phyloP scores from a whole-genome alignment of 2,329 filamentous ascomycete species.

The Ceratocystis huliohia region DNA sequence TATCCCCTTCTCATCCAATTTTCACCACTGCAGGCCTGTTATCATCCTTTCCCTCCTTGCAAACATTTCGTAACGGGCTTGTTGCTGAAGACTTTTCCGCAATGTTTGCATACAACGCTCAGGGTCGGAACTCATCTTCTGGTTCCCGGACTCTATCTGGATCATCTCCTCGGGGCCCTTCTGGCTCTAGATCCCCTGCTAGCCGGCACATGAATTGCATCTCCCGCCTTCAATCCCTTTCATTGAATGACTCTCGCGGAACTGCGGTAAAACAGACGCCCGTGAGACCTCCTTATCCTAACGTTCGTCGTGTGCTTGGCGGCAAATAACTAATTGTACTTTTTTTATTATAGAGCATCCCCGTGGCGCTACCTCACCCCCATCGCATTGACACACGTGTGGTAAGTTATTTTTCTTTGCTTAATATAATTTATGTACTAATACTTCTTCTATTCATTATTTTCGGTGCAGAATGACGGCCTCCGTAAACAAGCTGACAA shows the following conservation, averaged over 20 bases:
- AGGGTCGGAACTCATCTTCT: slow-evolving; percentile 7
- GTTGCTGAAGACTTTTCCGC: slow-evolving; percentile 4
- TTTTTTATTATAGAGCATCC: not conserved
- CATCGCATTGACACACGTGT: slow-evolving; percentile 4
- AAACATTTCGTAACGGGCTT: slow-evolving; percentile 3
- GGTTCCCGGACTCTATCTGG: slow-evolving; percentile 1
- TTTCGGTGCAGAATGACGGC: not conserved
- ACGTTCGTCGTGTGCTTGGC: not conserved
- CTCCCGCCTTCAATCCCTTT: slow-evolving; percentile 7
- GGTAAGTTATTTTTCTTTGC: not conserved
- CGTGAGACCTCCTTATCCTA: slow-evolving; percentile 3
- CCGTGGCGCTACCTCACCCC: slow-evolving; percentile 5
- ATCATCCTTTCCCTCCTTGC: slow-evolving; percentile 5
- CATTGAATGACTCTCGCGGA: slow-evolving; percentile 7
- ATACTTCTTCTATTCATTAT: not conserved
- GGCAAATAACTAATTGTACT: not conserved
- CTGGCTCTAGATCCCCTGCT: slow-evolving; percentile 6
- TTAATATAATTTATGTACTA: not conserved
- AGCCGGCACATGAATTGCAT: slow-evolving; percentile 3
- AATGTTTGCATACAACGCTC: slow-evolving; percentile 17
- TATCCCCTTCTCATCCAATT: slow-evolving; percentile 8
- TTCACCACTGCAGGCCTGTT: slow-evolving; percentile 5
- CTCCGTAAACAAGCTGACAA: slow-evolving; percentile 8
- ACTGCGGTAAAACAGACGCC: slow-evolving; percentile 3
- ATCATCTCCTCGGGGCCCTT: not conserved